Evolutionary conservation across 805 yeast species (phyloP), one percentile per base, ranked within the genome.

Genomic region (Monosporozyma solicola): DNA sequence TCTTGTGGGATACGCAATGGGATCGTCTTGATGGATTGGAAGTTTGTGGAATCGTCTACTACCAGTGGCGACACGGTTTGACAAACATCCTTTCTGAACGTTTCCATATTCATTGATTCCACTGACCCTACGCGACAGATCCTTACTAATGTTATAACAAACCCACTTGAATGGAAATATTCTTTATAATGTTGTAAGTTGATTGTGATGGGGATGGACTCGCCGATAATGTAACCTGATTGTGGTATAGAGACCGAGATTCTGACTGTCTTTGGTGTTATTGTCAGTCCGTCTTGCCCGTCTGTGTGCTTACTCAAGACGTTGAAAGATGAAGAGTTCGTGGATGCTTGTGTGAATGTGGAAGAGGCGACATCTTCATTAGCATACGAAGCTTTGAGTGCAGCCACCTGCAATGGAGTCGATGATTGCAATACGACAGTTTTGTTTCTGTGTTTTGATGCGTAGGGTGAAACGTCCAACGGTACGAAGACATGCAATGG

Each of bases 41-140:
- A 71, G 0, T 85, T 76, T 13, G 63, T 71, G 0, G 91, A 88
- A 63, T 88, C 91, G 16, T 53, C 56, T n/a, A 88, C 80, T 57
- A 81, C 84, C 11, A 90, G 69, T 1, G 97, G 96, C 1, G 85
- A 75, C 1, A 88, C 78, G 37, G 80, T 77, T 68, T 90, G 97
- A 39, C 84, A 79, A 6, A 90, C 71, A 64, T 90, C 97, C 65
- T 90, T 90, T 53, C 97, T 73, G 66, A 84, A 90, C 1, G 92
- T 68, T 54, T 73, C 75, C 41, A 69, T 61, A 53, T 76, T 60
- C 54, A 72, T 59, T 65, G 85, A 84, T 15, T 84, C 76, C 51
- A 82, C 76, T 60, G 80, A 81, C 55, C 76, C 69, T 37, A 84
- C 78, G 13, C 94, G 74, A 58, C 95, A 87, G 5, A 91, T 83